Evolutionary conservation across 306 rosid genomes (phyloP), one percentile per base, ranked within the genome.

Genomic region (Pueraria montana): DNA sequence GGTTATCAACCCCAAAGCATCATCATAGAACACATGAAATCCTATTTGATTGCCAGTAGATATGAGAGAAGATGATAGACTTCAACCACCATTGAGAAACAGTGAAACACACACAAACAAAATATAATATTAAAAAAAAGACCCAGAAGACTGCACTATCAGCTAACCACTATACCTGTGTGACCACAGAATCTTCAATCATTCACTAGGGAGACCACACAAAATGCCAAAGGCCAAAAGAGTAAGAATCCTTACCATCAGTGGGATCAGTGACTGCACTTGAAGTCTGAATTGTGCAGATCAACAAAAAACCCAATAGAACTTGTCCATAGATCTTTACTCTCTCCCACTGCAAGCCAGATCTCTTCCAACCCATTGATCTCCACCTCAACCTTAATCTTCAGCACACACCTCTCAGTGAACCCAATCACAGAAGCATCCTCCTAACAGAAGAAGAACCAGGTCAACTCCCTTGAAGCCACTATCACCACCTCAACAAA

Each of bases 351-450:
- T 82, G 79, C 74, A 78, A 79, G 64, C 7, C 78, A 90, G 94
- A 91, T 89, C 94, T 91, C 87, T 77, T 86, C 89, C 87, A 32
- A 81, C 89, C 99, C 98, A 94, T 94, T 87, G 87, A 72, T 84
- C 86, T 74, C 82, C 72, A 68, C 76, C 80, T 80, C 85, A 56
- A 78, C 81, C 86, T 77, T 48, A 62, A 49, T 59, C 74, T 82
- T 85, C 87, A 87, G 79, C 72, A 27, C 78, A 75, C 72, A 73
- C 45, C 42, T 64, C 76, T 26, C 42, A 77, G 21, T 42, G 24
- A 82, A 82, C 78, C 79, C 84, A 87, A 55, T 85, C 87, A 83
- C 40, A 62, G 71, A 80, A 86, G 11, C 89, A 83, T 86, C 89
- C 83, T 79, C 86, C 89, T 77, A 86, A 61, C 85, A 79, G 72